A percentile compares a stretch with the other conserved stretches of the same genome.
These are phyloP conservation scores for Colletotrichum noveboracense DNA, from an alignment of 2,329 filamentous ascomycete species.

Conservation along the genomic window DNA sequence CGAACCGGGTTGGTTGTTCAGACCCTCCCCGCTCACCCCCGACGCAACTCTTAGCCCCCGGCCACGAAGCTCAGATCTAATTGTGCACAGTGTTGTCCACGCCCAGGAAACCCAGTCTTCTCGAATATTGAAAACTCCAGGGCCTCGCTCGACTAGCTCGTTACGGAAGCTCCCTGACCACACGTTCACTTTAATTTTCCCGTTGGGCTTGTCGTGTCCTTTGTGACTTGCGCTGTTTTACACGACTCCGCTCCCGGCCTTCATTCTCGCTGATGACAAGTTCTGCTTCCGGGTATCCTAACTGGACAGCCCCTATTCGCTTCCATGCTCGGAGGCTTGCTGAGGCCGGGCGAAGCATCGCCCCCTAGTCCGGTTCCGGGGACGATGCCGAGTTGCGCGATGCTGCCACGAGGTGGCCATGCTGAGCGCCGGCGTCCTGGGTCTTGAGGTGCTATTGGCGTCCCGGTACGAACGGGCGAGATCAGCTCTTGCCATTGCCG, in stretches of 20 bases:
- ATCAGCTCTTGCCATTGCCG: not conserved
- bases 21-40: not conserved
- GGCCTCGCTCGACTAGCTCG: not conserved
- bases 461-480: not conserved
- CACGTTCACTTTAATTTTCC: not conserved
- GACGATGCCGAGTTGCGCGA: not conserved
- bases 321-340: slow-evolving; percentile 1
- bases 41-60: not conserved
- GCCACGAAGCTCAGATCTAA: not conserved
- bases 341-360: not conserved
- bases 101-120: not conserved
- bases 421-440: slow-evolving; percentile 1
- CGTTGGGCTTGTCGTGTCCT: not conserved
- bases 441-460: not conserved
- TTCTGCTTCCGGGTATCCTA: not conserved
- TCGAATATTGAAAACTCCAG: not conserved
- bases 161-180: not conserved
- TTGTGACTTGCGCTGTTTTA: not conserved
- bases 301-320: not conserved
- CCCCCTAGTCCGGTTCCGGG: slow-evolving; percentile 3
- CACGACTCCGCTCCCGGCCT: slow-evolving; percentile 4
- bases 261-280: not conserved
- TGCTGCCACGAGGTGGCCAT: slow-evolving; percentile 18
- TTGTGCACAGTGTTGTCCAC: not conserved
- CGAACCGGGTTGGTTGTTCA: not conserved